Percentiles rank a stretch among this genome's conserved stretches.
phyloP scores from a whole-genome alignment of 495 filamentous ascomycete genomes.

The Aspergillus nidulans region DNA sequence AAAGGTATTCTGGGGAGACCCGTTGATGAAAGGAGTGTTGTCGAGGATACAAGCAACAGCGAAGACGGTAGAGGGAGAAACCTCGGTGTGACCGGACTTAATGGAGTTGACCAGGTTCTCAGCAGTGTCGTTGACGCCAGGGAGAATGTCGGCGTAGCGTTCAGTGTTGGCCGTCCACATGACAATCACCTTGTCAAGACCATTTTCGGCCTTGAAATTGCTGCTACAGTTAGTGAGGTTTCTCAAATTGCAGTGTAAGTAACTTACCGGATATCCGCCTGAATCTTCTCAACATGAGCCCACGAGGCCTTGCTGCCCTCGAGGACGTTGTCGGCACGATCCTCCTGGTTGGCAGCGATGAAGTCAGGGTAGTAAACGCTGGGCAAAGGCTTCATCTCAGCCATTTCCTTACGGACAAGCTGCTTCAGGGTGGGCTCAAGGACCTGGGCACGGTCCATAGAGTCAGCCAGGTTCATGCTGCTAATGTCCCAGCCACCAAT shows the following conservation, averaged over 20 bases:
- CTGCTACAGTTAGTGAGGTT: conserved; percentile 38
- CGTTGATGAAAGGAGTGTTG: conserved; percentile 93
- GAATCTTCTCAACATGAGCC: conserved; percentile 90
- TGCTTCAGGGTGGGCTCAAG: conserved; percentile 89
- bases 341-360: conserved; percentile 98
- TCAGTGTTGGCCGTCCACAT: conserved; percentile 99
- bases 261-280: conserved; percentile 85
- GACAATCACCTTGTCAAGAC: conserved; percentile 92
- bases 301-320: conserved; percentile 75
- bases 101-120: conserved; percentile 89
- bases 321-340: conserved; percentile 89
- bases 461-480: conserved; percentile 75
- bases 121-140: conserved; percentile 93
- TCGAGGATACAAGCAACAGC: conserved; percentile 92
- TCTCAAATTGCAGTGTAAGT: not conserved
- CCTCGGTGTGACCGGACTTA: conserved; percentile 77
- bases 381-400: conserved; percentile 80
- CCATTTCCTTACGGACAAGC: conserved; percentile 89
- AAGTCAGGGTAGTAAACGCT: conserved; percentile 99
- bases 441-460: conserved; percentile 95
- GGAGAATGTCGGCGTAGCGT: conserved; percentile 82
- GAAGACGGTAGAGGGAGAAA: conserved; percentile 92
- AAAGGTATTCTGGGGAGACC: conserved; percentile 98
- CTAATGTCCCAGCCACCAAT: conserved; percentile 98
- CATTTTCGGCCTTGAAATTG: conserved; percentile 83